Evolutionary conservation across 1,284 basidiomycete genomes (phyloP), one percentile per base, ranked within the genome.

Genomic region (Cryptococcus sp.): DNA sequence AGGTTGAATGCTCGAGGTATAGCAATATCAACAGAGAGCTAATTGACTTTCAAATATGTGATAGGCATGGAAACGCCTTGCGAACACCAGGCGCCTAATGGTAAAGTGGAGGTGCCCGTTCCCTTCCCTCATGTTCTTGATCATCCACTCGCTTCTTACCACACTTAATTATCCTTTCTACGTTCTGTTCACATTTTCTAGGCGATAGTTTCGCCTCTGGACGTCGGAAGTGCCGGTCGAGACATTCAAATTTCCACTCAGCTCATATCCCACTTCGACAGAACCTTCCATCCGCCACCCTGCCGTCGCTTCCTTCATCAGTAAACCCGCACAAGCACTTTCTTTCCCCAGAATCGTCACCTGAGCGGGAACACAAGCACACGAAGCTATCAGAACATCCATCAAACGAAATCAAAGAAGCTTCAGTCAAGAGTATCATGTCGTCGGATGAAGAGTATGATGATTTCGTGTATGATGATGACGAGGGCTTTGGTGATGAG

Each of bases 391-490:
- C 36, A 4, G 28, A 28, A 28, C 28, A 4, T 28, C 36, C 5
- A n/a, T 4, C 36, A 14, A n/a, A n/a, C 7, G 7, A 34, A 44
- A 41, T 42, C 19, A 45, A 31, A 44, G 32, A 9, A 9, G 32
- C 32, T 7, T 39, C 18, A 16, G 14, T 4, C 16, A 13, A 21
- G 21, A 49, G 31, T 46, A 61, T 39, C 45, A 75, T 75, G 73
- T 74, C 72, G 46, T 73, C 71, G 14, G 73, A 72, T 23, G 73
- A 71, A 42, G 68, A 62, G n/a, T 45, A 59, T 25, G 65, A 70
- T 43, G 64, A 64, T 37, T 64, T 68, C 13, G 52, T 60, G 19
- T 66, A 64, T 53, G 69, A 69, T 41, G 69, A 64, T 46, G 70
- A 71, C 43, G 73, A 66, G 45, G 68, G 54, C 2, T 69, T 69